phyloP scores from a whole-genome alignment of 495 filamentous ascomycete species.

The Aspergillus diversus region DNA sequence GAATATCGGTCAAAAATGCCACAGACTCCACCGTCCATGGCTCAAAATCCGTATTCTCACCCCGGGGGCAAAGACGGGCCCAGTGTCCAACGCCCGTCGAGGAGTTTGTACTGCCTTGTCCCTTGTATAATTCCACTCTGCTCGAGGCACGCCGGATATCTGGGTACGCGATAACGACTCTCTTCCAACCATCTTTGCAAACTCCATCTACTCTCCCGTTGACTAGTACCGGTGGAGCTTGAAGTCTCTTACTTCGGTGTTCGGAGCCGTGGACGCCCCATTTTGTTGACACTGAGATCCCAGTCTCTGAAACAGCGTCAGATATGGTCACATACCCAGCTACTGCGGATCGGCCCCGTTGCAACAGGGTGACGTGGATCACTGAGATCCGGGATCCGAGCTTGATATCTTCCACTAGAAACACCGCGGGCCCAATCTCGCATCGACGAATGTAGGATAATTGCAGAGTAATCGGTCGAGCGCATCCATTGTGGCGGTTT shows the following conservation, averaged over 20 bases:
- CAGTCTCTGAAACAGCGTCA: not conserved
- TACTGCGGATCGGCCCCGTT: not conserved
- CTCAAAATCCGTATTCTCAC: not conserved
- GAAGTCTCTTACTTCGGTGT: not conserved
- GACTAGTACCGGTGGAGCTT: not conserved
- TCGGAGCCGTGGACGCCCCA: not conserved
- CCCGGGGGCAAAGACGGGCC: not conserved
- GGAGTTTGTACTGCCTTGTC: too few species aligned
- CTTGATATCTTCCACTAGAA: not conserved
- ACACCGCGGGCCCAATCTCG: not conserved
- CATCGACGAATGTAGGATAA: slow-evolving; percentile 3
- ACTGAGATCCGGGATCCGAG: slow-evolving; percentile 1
- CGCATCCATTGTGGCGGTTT: not conserved
- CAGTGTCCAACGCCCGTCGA: too few species aligned
- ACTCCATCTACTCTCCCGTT: not conserved
- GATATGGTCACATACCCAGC: not conserved
- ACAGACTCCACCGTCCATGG: slow-evolving; percentile 4
- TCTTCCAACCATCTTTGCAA: not conserved
- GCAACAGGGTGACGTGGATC: not conserved
- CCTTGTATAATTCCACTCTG: slow-evolving; percentile 1
- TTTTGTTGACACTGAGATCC: not conserved
- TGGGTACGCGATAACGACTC: not conserved
- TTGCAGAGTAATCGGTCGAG: not conserved
- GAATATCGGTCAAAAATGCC: not conserved
- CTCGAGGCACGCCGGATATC: slow-evolving; percentile 3